A percentile compares a stretch with the other conserved stretches of the same genome.
phyloP scores from a whole-genome alignment of 148 eudicot genomes.

The Camellia granthamiana region DNA sequence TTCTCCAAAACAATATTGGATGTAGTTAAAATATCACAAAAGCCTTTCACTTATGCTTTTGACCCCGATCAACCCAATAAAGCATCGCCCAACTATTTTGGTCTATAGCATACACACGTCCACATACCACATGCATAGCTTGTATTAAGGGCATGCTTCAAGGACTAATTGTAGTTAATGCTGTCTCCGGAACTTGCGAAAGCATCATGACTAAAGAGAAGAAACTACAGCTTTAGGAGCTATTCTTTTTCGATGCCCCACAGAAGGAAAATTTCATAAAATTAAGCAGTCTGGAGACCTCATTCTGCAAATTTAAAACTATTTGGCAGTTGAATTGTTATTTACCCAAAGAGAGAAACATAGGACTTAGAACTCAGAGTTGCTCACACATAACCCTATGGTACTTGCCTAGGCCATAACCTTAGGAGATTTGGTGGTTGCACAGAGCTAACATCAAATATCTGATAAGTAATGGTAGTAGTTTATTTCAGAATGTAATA shows the following conservation, averaged over 20 bases:
- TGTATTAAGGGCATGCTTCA: background rate
- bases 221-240: background rate
- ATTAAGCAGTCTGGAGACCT: background rate
- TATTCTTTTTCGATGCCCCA: background rate
- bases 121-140: background rate
- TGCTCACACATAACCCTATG: too few species aligned
- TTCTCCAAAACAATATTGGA: conserved; percentile 1
- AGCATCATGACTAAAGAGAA: too few species aligned
- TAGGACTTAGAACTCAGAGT: background rate
- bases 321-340: background rate
- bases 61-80: background rate
- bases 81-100: too few species aligned
- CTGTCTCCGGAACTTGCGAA: too few species aligned
- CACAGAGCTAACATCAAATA: too few species aligned
- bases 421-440: too few species aligned
- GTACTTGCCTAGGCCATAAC: too few species aligned
- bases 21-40: too few species aligned
- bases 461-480: too few species aligned
- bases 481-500: too few species aligned
- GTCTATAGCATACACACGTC: background rate
- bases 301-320: conserved; percentile 7
- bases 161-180: background rate
- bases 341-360: background rate
- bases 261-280: background rate
- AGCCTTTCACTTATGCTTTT: background rate